phyloP scores from a whole-genome alignment of 352 stramenopile species.

The Phytophthora pinifolia region DNA sequence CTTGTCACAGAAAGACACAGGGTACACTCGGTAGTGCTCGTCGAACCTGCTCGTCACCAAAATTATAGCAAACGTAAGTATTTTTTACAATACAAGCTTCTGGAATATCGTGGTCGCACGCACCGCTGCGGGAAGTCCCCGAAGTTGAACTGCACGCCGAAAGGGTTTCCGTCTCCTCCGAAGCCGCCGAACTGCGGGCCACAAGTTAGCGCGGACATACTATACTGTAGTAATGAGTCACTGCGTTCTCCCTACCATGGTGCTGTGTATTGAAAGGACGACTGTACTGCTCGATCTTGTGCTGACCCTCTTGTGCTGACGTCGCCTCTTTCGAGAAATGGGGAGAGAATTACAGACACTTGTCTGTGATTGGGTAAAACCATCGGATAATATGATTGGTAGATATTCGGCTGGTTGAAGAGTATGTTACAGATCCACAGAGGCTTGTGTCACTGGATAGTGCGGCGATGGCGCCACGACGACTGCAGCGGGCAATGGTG shows the following conservation, averaged over 20 bases:
- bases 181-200: conserved; percentile 67
- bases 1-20: conserved; percentile 88
- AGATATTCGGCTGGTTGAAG: not conserved
- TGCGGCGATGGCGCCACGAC: conserved; percentile 29
- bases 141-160: conserved; percentile 81
- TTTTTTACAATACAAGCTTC: not conserved
- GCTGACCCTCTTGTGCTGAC: no score
- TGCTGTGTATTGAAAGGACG: no score
- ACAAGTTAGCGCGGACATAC: no score
- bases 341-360: no score
- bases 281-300: no score
- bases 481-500: conserved; percentile 28
- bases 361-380: no score
- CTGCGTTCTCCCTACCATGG: no score
- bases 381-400: no score
- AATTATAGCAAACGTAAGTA: conserved; percentile 1
- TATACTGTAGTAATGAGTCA: no score
- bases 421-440: conserved; percentile 24
- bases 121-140: conserved; percentile 75
- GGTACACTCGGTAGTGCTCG: conserved; percentile 87
- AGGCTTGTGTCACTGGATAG: conserved; percentile 27
- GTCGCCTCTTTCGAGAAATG: no score
- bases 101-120: not conserved
- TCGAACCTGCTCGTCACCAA: conserved; percentile 55
- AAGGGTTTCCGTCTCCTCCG: conserved; percentile 74